phyloP scores from a whole-genome alignment of 805 yeast genomes.

The Candida fluviatilis region DNA sequence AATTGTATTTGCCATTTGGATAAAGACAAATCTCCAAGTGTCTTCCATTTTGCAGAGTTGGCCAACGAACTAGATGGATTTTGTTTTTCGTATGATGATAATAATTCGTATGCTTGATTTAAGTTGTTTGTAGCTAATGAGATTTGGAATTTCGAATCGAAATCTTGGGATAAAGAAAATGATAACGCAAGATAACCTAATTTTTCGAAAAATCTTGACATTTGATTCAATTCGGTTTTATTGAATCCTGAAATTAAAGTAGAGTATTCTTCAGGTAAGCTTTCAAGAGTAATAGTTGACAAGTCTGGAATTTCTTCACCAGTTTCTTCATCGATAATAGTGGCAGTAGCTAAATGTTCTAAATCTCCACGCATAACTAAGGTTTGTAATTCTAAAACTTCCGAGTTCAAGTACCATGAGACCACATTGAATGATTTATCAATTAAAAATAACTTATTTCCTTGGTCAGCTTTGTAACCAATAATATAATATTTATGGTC shows the following conservation, averaged over 20 bases:
- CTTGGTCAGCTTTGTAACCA: slow-evolving; percentile 82
- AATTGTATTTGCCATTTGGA: slow-evolving; percentile 71
- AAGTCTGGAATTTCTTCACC: slow-evolving; percentile 37
- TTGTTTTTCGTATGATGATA: slow-evolving; percentile 29
- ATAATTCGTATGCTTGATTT: slow-evolving; percentile 58
- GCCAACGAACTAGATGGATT: slow-evolving; percentile 45
- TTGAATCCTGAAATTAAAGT: slow-evolving; percentile 54
- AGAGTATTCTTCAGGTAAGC: slow-evolving; percentile 48
- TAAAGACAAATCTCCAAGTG: slow-evolving; percentile 84
- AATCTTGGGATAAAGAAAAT: slow-evolving; percentile 73
- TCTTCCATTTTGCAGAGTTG: slow-evolving; percentile 69
- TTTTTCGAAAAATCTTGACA: slow-evolving; percentile 90
- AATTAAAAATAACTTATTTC: slow-evolving; percentile 82
- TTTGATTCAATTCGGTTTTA: slow-evolving; percentile 64
- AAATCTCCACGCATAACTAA: slow-evolving; percentile 91
- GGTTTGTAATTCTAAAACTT: slow-evolving; percentile 93
- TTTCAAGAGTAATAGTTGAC: slow-evolving; percentile 46
- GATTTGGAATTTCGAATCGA: slow-evolving; percentile 87
- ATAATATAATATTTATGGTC: slow-evolving; percentile 82
- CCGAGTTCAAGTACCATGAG: slow-evolving; percentile 75
- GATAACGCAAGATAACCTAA: slow-evolving; percentile 88
- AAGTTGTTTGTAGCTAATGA: slow-evolving; percentile 76
- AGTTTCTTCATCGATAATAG: slow-evolving; percentile 31
- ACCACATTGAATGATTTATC: slow-evolving; percentile 86
- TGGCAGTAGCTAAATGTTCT: slow-evolving; percentile 49